Evolutionary conservation across 2,329 filamentous ascomycete genomes (phyloP).

Genomic region (Cercospora sp.): DNA sequence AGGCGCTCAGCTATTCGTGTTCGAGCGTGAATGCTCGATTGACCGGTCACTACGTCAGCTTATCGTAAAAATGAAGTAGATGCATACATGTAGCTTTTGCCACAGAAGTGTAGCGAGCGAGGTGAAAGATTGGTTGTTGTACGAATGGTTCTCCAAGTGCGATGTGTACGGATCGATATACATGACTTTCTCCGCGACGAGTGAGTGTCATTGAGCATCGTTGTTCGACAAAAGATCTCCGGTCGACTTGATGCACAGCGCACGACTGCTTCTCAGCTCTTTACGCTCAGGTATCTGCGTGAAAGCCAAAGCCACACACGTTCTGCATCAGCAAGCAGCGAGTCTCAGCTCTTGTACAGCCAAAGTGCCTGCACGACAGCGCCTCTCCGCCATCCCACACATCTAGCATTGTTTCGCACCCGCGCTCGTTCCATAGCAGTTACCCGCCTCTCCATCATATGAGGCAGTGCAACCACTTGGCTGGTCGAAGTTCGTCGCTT

Average conservation of each 20-base stretch:
- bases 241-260: not conserved
- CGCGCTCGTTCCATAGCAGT: not conserved
- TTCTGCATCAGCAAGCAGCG: not conserved
- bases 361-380: not conserved
- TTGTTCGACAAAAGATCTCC: not conserved
- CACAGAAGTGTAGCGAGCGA: too few species aligned
- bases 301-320: not conserved
- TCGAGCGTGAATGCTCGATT: not conserved
- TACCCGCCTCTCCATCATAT: not conserved
- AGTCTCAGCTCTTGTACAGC: not conserved
- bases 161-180: too few species aligned
- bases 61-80: not conserved
- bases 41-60: not conserved
- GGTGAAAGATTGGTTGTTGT: too few species aligned
- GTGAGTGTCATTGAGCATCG: not conserved
- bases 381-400: not conserved
- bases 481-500: not conserved
- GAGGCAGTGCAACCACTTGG: not conserved
- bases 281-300: not conserved
- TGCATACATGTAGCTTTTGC: not conserved
- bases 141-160: too few species aligned
- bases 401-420: not conserved
- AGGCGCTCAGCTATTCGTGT: not conserved
- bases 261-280: not conserved
- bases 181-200: too few species aligned